Conservation (phyloP, 495 filamentous ascomycete genomes). For the Acidiella bohemica region DNA sequence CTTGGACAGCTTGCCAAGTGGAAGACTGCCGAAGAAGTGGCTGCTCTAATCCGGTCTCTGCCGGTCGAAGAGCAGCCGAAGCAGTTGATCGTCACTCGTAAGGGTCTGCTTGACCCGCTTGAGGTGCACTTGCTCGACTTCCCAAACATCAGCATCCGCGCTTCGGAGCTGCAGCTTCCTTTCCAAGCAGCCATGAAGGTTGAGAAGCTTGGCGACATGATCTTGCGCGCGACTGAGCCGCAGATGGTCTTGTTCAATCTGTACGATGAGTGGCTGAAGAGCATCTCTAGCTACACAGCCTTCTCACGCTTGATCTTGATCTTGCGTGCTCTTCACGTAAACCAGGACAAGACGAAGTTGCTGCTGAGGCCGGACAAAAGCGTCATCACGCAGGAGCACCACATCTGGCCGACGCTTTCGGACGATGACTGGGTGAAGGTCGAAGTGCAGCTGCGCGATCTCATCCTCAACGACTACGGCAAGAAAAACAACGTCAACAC, state of each 20-base stretch:
- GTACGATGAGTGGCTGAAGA: constrained; percentile 98
- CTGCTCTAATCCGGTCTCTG: constrained; percentile 87
- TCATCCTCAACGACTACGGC: constrained; percentile 96
- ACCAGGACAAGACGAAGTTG: constrained; percentile 96
- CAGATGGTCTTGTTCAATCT: constrained; percentile 99
- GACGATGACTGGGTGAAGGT: constrained; percentile 99
- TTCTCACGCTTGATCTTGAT: constrained; percentile 96
- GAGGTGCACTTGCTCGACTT: constrained; percentile 97
- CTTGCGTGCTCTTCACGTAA: constrained; percentile 90
- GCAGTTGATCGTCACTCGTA: constrained; percentile 95
- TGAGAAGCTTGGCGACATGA: constrained; percentile 98
- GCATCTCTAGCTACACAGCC: constrained; percentile 94
- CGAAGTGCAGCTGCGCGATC: constrained; percentile 85
- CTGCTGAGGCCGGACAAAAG: constrained; percentile 95
- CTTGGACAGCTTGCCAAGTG: constrained; percentile 96
- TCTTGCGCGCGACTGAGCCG: constrained; percentile 89
- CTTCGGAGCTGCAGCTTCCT: constrained; percentile 91
- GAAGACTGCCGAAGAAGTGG: constrained; percentile 99
- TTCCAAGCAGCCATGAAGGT: constrained; percentile 99
- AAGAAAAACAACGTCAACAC: constrained; percentile 99
- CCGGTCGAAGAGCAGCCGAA: constrained; percentile 98
- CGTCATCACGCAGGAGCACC: constrained; percentile 95
- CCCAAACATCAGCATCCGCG: constrained; percentile 97
- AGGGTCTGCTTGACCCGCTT: constrained; percentile 91
- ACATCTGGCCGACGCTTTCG: constrained; percentile 91